These are phyloP conservation scores for Citrullus colocynthis DNA, from an alignment of 306 rosid genomes.

Conservation along the genomic window DNA sequence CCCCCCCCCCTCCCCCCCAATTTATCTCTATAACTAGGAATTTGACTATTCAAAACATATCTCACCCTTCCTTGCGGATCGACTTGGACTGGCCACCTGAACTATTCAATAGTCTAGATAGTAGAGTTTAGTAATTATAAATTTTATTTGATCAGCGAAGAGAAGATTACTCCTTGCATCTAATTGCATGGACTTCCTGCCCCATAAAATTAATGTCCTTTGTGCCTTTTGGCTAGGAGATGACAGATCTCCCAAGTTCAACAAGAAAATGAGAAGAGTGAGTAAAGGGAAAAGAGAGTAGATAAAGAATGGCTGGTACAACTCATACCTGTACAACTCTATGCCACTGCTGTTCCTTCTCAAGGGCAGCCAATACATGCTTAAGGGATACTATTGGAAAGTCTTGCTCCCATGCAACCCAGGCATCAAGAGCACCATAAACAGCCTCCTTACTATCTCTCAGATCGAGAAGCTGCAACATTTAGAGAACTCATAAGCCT, in stretches of 20 bases:
- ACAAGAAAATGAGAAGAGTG: background rate
- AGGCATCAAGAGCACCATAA: conserved; percentile 84
- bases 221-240: background rate
- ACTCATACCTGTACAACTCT: conserved; percentile 61
- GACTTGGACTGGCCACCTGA: no score
- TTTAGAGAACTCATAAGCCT: background rate
- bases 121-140: no score
- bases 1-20: no score
- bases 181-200: background rate
- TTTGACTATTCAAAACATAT: no score
- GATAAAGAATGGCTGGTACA: background rate
- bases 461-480: conserved; percentile 59
- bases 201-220: background rate
- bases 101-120: no score
- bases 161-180: background rate
- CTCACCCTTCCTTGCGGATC: no score
- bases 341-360: conserved; percentile 88
- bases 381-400: conserved; percentile 63
- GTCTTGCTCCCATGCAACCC: conserved; percentile 85
- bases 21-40: no score
- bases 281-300: background rate
- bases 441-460: conserved; percentile 65
- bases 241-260: background rate
- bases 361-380: conserved; percentile 41
- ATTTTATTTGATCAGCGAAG: no score